phyloP scores from a whole-genome alignment of 805 yeast genomes.

The Candida cerambycidarum region DNA sequence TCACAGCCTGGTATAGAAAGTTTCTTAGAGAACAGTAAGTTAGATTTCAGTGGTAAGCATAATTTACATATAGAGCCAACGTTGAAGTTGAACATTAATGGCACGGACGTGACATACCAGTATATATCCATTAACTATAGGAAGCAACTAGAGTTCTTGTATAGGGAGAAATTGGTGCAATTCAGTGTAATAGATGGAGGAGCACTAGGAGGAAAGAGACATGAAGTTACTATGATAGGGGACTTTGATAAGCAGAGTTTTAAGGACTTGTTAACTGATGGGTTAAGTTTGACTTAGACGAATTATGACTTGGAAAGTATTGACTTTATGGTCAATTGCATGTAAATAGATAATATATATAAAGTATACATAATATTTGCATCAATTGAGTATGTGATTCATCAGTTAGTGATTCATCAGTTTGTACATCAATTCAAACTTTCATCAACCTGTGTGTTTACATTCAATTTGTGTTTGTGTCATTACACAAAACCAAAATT shows the following conservation, averaged over 20 bases:
- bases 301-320: too few relatives aligned
- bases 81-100: slow-evolving; percentile 39
- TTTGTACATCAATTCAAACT: too few relatives aligned
- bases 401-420: too few relatives aligned
- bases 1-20: slow-evolving; percentile 43
- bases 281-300: slow-evolving; percentile 2
- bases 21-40: slow-evolving; percentile 37
- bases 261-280: slow-evolving; percentile 25
- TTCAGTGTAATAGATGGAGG: slow-evolving; percentile 57
- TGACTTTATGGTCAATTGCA: too few relatives aligned
- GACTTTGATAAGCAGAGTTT: slow-evolving; percentile 22
- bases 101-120: slow-evolving; percentile 40
- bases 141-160: slow-evolving; percentile 45
- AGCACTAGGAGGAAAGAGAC: slow-evolving; percentile 51
- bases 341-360: slow-evolving; percentile 3
- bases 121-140: slow-evolving; percentile 45
- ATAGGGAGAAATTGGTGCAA: slow-evolving; percentile 37
- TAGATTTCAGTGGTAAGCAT: slow-evolving; percentile 41
- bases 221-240: slow-evolving; percentile 50
- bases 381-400: too few relatives aligned
- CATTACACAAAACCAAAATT: too few relatives aligned
- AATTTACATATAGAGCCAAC: slow-evolving; percentile 38
- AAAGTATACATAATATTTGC: slow-evolving; percentile 6
- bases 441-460: too few relatives aligned
- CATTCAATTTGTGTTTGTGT: too few relatives aligned